Conservation (phyloP, 331 rosid genomes). For the Dryas integrifolia region DNA sequence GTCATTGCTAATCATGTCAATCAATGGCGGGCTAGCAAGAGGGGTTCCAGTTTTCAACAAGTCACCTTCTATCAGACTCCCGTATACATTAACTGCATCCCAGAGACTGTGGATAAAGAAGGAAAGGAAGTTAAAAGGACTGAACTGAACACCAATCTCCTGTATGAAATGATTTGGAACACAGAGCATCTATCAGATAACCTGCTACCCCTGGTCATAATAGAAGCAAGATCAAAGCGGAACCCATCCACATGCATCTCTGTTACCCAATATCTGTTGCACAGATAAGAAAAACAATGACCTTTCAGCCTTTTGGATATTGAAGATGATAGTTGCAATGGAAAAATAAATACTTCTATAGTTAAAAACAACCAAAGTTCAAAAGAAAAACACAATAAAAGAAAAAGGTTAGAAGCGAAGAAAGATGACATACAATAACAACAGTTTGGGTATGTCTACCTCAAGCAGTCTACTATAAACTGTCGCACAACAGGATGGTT, state of each 20-base stretch:
- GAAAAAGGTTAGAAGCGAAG: not conserved
- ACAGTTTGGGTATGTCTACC: slow-evolving; percentile 42
- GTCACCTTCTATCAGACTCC: slow-evolving; percentile 65
- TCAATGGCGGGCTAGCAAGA: slow-evolving; percentile 74
- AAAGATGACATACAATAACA: not conserved
- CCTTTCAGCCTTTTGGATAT: slow-evolving; percentile 23
- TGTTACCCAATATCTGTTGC: slow-evolving; percentile 85
- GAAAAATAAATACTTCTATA: slow-evolving; percentile 3
- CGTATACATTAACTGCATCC: slow-evolving; percentile 72
- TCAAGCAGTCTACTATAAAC: slow-evolving; percentile 82
- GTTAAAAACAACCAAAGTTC: not conserved
- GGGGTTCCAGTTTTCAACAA: slow-evolving; percentile 78
- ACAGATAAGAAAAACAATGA: slow-evolving; percentile 25
- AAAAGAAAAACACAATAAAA: not conserved
- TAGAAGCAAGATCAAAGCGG: slow-evolving; percentile 99
- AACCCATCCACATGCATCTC: slow-evolving; percentile 98
- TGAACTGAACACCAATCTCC: slow-evolving; percentile 22
- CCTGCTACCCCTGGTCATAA: slow-evolving; percentile 96
- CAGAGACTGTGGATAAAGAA: slow-evolving; percentile 64
- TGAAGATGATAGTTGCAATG: slow-evolving; percentile 13
- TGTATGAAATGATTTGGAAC: slow-evolving; percentile 15
- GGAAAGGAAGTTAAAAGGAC: slow-evolving; percentile 32
- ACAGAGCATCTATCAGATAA: slow-evolving; percentile 34
- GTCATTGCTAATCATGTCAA: slow-evolving; percentile 87
- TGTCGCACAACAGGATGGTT: slow-evolving; percentile 90